Evolutionary conservation across 1,284 basidiomycete genomes (phyloP).

Genomic region (Flammula alnicola): DNA sequence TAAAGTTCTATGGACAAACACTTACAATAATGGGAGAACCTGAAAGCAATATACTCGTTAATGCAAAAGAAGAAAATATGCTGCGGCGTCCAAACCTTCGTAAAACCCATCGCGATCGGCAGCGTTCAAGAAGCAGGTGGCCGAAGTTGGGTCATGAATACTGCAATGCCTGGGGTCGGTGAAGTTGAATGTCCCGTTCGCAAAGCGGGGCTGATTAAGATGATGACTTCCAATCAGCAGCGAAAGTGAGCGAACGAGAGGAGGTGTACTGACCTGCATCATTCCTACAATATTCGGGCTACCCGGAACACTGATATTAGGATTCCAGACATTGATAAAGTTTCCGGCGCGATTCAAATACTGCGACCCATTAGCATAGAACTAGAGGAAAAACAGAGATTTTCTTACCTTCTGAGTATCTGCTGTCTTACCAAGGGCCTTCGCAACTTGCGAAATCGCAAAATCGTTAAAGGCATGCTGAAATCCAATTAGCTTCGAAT

Average conservation of each 20-base stretch:
- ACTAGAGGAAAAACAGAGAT: background rate
- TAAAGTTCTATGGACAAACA: conserved; percentile 7
- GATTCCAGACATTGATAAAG: conserved; percentile 64
- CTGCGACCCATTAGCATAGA: conserved; percentile 32
- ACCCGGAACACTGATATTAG: conserved; percentile 54
- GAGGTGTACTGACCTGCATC: conserved; percentile 51
- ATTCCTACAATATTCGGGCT: conserved; percentile 48
- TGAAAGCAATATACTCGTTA: conserved; percentile 3
- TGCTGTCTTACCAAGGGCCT: conserved; percentile 48
- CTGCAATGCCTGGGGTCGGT: conserved; percentile 73
- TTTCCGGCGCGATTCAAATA: conserved; percentile 60
- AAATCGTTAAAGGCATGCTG: conserved; percentile 70
- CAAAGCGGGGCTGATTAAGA: conserved; percentile 52
- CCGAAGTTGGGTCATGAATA: conserved; percentile 56
- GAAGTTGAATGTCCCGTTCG: conserved; percentile 64
- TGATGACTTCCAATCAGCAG: background rate
- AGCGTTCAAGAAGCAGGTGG: conserved; percentile 66
- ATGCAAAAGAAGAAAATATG: background rate
- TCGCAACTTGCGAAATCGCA: conserved; percentile 64
- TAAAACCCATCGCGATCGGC: conserved; percentile 66
- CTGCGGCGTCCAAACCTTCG: conserved; percentile 46
- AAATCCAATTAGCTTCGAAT: conserved; percentile 1
- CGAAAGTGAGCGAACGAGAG: conserved; percentile 4
- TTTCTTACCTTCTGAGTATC: conserved; percentile 52
- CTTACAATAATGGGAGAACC: conserved; percentile 62